These are phyloP conservation scores for Cordyceps tenuipes DNA, from an alignment of 2,329 filamentous ascomycete genomes.

Conservation along the genomic window DNA sequence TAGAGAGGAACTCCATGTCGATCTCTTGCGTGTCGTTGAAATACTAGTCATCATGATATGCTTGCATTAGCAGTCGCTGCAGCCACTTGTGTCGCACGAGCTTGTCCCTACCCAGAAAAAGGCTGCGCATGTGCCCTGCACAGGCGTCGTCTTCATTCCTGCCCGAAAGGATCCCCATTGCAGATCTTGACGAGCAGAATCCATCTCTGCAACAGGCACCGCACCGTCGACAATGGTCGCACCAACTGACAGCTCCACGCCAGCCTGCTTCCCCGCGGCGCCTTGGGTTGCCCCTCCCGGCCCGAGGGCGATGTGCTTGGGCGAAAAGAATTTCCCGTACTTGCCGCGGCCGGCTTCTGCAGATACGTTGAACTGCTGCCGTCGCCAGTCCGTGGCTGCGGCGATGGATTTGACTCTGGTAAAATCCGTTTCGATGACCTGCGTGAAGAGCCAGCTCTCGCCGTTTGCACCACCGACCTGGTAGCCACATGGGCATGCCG, in stretches of 20 bases:
- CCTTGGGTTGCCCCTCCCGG: constrained; percentile 29
- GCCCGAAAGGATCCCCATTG: constrained; percentile 63
- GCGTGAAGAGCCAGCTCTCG: constrained; percentile 49
- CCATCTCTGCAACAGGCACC: constrained; percentile 57
- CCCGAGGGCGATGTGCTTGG: constrained; percentile 45
- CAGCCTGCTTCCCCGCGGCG: constrained; percentile 36
- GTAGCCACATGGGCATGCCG: constrained; percentile 64
- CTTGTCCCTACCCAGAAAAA: constrained; percentile 63
- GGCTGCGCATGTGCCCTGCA: constrained; percentile 62
- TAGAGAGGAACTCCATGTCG: constrained; percentile 70
- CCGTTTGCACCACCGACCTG: constrained; percentile 40
- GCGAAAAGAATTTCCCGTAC: constrained; percentile 56
- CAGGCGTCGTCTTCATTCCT: constrained; percentile 53
- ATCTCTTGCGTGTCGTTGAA: constrained; percentile 73
- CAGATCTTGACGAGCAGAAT: constrained; percentile 51
- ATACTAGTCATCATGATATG: constrained; percentile 41
- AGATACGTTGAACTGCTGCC: constrained; percentile 59
- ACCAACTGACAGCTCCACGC: constrained; percentile 50
- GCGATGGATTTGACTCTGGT: constrained; percentile 42
- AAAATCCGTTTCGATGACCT: constrained; percentile 66
- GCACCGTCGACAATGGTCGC: constrained; percentile 37
- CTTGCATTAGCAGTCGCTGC: constrained; percentile 10
- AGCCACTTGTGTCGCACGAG: constrained; percentile 1
- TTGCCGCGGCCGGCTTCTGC: constrained; percentile 49
- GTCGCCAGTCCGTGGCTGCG: constrained; percentile 51